Evolutionary conservation across 441 rosid species (phyloP).

Genomic region (Bocquillonia castaneifolia): DNA sequence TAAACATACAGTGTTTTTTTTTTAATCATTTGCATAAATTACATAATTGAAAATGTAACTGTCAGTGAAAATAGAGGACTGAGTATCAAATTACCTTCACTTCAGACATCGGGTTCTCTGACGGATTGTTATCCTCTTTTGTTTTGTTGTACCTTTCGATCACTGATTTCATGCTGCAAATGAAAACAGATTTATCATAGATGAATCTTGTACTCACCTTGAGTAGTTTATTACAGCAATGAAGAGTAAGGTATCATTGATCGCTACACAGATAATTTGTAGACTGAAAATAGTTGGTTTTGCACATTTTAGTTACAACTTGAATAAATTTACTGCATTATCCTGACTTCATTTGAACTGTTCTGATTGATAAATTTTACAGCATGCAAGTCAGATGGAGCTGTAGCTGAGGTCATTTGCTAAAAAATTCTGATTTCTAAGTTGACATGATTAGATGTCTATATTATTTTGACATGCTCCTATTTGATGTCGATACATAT

Average conservation of each 20-base stretch:
- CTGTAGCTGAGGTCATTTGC: neutral
- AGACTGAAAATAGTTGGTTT: neutral
- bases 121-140: slow-evolving; percentile 64
- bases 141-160: slow-evolving; percentile 73
- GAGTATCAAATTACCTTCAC: slow-evolving; percentile 38
- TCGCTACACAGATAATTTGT: neutral
- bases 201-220: neutral
- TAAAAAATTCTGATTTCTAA: neutral
- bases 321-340: neutral
- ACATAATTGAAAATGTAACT: neutral
- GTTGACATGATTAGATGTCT: neutral
- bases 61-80: neutral
- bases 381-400: neutral
- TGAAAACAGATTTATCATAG: slow-evolving; percentile 26
- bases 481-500: neutral
- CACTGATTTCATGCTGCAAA: slow-evolving; percentile 79
- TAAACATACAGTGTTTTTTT: neutral
- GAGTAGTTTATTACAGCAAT: neutral
- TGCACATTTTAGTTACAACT: neutral
- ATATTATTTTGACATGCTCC: neutral
- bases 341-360: neutral
- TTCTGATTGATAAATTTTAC: neutral
- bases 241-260: neutral
- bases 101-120: slow-evolving; percentile 59
- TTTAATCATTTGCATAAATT: slow-evolving; percentile 1